Evolutionary conservation across 257 asterid genomes (phyloP).

Genomic region (Nemophila menziesii): DNA sequence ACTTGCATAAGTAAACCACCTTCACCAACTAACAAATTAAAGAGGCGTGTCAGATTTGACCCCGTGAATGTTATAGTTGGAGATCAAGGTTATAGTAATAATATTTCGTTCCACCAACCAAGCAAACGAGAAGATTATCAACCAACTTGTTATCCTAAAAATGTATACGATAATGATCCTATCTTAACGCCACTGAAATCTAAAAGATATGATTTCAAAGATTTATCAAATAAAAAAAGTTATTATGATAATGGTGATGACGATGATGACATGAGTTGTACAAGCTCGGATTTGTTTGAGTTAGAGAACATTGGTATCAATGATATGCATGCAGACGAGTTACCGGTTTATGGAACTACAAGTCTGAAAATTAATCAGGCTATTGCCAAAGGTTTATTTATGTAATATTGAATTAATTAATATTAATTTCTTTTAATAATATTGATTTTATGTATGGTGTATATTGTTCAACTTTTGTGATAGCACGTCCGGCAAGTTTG

Average conservation of each 20-base stretch:
- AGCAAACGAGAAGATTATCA: constrained; percentile 16
- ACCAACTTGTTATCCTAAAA: no score
- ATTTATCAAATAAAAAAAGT: no score
- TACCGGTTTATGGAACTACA: constrained; percentile 81
- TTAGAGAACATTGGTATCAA: constrained; percentile 50
- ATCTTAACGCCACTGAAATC: constrained; percentile 22
- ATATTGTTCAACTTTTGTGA: no score
- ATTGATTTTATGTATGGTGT: no score
- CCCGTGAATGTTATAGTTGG: constrained; percentile 45
- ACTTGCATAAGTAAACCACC: constrained; percentile 45
- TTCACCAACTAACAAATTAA: constrained; percentile 36
- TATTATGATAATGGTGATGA: constrained; percentile 22
- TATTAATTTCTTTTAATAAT: no score
- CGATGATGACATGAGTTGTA: constrained; percentile 38
- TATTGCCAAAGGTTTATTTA: constrained; percentile 35
- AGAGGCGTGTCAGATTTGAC: constrained; percentile 65
- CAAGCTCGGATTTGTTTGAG: constrained; percentile 78
- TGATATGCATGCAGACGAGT: constrained; percentile 38
- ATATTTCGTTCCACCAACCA: no score
- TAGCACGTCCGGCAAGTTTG: no score
- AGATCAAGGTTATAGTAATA: no score
- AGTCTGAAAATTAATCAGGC: constrained; percentile 48
- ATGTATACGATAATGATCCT: no score
- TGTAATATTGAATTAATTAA: no score
- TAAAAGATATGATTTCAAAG: no score